Base-by-base conservation (phyloP, 306 rosid genomes). In the Prunus mongolica region DNA sequence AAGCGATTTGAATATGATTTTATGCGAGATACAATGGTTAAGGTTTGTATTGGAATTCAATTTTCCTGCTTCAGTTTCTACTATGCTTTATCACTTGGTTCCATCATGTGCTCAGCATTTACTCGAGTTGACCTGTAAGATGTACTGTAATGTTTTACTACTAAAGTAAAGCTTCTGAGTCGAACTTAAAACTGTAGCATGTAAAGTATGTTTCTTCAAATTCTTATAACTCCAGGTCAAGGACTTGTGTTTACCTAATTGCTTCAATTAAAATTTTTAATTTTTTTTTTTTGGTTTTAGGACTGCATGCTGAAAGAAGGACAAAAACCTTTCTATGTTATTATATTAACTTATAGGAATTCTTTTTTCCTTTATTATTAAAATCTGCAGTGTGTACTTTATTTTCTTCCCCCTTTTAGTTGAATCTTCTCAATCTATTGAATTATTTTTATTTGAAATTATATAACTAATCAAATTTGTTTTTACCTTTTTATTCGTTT, bases 1-100 rank as follows among this genome's bases (percentile, higher is more conserved):
- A 94, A 91, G 85, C 86, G 98, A 27, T 94, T 94, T 82, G 97
- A 94, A 71, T 94, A 91, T 70, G 98, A 91, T 86, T 90, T 87
- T 73, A 86, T 86, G 87, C 87, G 93, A 68, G 96, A 90, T 83
- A 87, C 96, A 15, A 94, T 91, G 98, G 94, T 94, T 27, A 94
- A 91, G 98, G 98, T 94, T 67, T 70, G 97, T 84, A 65, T 70
- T 66, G 54, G 69, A 76, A 76, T 68, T n/a, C 25, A 11, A 27
- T 22, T 2, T 60, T 18, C 69, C 38, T 54, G 54, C 78, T 3
- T 28, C 32, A 24, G 41, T 28, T 65, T 79, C 65, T 7, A 54
- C 19, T 60, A 27, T 75, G 20, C 44, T 71, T 57, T 65, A 47
- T 68, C 38, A 30, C 46, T 61, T 52, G 19, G 24, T 15, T 46